Percentiles rank a stretch among this genome's conserved stretches.
phyloP scores from a whole-genome alignment of 345 rosid genomes.

The Kandelia obovata region DNA sequence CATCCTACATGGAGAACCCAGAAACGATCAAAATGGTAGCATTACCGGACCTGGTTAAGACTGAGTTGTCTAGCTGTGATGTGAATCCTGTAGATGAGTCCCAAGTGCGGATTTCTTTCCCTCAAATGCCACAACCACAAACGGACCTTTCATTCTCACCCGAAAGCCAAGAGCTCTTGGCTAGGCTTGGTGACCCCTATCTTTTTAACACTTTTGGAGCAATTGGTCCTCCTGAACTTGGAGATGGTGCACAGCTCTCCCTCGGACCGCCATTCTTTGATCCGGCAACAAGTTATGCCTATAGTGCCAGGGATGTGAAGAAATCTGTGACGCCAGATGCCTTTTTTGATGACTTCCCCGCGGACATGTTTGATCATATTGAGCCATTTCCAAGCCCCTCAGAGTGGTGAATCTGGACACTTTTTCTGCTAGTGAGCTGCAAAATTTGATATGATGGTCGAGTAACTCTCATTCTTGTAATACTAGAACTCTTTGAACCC shows the following conservation, averaged over 20 bases:
- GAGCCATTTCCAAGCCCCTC: conserved; percentile 54
- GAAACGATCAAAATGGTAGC: conserved; percentile 24
- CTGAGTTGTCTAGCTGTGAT: conserved; percentile 30
- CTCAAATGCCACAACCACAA: conserved; percentile 33
- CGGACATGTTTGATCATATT: conserved; percentile 65
- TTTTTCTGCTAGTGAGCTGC: background rate
- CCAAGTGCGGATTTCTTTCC: conserved; percentile 20
- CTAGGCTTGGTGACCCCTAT: conserved; percentile 55
- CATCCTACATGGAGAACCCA: conserved; percentile 25
- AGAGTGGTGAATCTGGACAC: conserved; percentile 18
- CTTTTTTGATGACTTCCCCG: conserved; percentile 72
- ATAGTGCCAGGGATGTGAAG: conserved; percentile 26
- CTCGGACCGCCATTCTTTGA: conserved; percentile 45
- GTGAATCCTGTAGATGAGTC: conserved; percentile 20
- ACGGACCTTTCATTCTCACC: conserved; percentile 39
- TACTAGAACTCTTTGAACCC: background rate
- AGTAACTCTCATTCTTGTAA: background rate
- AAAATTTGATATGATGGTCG: background rate
- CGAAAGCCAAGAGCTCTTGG: conserved; percentile 54
- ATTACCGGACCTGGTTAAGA: conserved; percentile 36
- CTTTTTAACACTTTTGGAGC: conserved; percentile 50
- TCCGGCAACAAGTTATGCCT: conserved; percentile 28
- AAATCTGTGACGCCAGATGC: conserved; percentile 28
- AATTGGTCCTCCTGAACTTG: conserved; percentile 36
- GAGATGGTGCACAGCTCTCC: conserved; percentile 31